These are phyloP conservation scores for Argentina anserina DNA, from an alignment of 306 rosid species.

Conservation along the genomic window DNA sequence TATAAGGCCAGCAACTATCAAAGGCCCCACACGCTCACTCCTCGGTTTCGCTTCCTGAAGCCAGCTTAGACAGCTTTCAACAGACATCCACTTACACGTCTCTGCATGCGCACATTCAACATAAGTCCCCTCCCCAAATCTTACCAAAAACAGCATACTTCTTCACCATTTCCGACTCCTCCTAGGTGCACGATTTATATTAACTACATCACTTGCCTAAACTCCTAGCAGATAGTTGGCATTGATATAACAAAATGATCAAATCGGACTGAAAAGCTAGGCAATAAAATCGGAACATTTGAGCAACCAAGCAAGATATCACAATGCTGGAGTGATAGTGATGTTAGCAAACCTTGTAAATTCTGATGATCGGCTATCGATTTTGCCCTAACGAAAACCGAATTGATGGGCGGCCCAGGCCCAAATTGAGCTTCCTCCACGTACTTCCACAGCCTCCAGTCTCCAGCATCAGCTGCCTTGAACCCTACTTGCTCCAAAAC, in stretches of 20 bases:
- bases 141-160: not conserved
- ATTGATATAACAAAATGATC: too few relatives aligned
- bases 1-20: constrained; percentile 52
- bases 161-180: not conserved
- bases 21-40: constrained; percentile 61
- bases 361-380: constrained; percentile 29
- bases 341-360: constrained; percentile 43
- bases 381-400: constrained; percentile 52
- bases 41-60: constrained; percentile 57
- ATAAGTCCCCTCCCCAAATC: not conserved
- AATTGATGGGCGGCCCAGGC: constrained; percentile 57
- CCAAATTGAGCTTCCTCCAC: constrained; percentile 82
- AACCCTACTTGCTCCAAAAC: constrained; percentile 45
- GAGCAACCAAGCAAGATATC: not conserved
- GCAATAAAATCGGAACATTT: not conserved
- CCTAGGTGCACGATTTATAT: not conserved
- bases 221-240: too few relatives aligned
- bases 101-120: constrained; percentile 34
- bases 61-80: constrained; percentile 56
- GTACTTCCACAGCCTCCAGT: constrained; percentile 59
- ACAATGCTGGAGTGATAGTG: not conserved
- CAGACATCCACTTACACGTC: constrained; percentile 62
- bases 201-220: not conserved
- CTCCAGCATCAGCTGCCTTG: constrained; percentile 34
- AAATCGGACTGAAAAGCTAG: not conserved